Evolutionary conservation across 2,329 filamentous ascomycete species (phyloP).

Genomic region (Bipolaris cookei): DNA sequence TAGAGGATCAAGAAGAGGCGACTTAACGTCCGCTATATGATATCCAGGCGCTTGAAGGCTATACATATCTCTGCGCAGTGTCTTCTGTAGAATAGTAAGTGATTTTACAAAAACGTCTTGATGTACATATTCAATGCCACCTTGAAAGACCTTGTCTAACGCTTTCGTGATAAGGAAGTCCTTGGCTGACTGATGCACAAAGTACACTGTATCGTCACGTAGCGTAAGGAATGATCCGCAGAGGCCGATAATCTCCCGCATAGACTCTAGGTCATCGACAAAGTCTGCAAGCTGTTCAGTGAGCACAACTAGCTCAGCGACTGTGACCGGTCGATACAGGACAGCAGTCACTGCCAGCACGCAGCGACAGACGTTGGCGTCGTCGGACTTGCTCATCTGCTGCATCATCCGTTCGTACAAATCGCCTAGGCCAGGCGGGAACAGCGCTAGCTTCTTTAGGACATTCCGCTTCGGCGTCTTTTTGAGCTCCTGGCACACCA

Average conservation of each 20-base stretch:
- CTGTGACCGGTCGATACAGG: slow-evolving; percentile 51
- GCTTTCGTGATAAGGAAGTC: slow-evolving; percentile 45
- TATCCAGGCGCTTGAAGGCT: too few species aligned
- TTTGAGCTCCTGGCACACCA: background rate
- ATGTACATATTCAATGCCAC: slow-evolving; percentile 16
- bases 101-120: background rate
- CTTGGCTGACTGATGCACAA: slow-evolving; percentile 55
- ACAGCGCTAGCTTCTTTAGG: slow-evolving; percentile 24
- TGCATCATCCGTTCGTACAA: slow-evolving; percentile 53
- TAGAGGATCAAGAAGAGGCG: too few species aligned
- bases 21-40: too few species aligned
- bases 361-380: slow-evolving; percentile 41
- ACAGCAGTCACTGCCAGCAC: slow-evolving; percentile 46
- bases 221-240: slow-evolving; percentile 49
- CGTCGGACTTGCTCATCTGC: slow-evolving; percentile 37
- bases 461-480: too few species aligned
- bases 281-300: too few species aligned
- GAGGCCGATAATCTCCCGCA: too few species aligned
- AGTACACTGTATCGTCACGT: slow-evolving; percentile 20
- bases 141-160: background rate
- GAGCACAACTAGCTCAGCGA: too few species aligned
- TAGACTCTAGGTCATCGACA: too few species aligned
- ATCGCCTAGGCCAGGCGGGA: slow-evolving; percentile 47
- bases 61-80: too few species aligned
- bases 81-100: background rate